Evolutionary conservation across 2,329 filamentous ascomycete species (phyloP), one percentile per base, ranked within the genome.

Genomic region (Diaporthe citriasiana): DNA sequence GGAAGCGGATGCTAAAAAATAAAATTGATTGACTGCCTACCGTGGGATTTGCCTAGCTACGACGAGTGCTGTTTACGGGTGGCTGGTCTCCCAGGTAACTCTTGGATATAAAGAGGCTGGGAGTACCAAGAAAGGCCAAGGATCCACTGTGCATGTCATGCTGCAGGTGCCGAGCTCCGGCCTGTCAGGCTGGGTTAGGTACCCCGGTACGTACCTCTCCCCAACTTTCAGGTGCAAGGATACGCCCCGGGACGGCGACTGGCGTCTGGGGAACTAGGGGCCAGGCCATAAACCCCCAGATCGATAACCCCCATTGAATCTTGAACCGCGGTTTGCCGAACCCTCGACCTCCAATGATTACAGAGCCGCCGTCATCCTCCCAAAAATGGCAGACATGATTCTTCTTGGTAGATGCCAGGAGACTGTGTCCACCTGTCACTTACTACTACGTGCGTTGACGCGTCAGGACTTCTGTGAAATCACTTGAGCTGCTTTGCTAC

Each of bases 1-100:
- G 25, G 53, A 70, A 33, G 45, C 53, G 27, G 30, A 7, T 60
- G 53, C 65, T 59, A 55, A 59, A 71, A 63, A 63, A 45, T 30
- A 45, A 63, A 70, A 69, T 69, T 47, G 19, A 71, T 63, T 53
- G 56, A 42, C 27, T 59, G 47, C 7, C 35, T 53, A 51, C 47
- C 4, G 47, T 60, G n/a, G 30, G 45, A 51, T 53, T 42, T 60
- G 40, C 30, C 71, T 22, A 12, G 60, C 27, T 35, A 13, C n/a
- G 22, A 19, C 22, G 60, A 25, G 27, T 51, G 63, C 42, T 75
- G 66, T 71, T 75, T 69, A 75, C 60, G 51, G 53, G 74, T 75
- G 74, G 74, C 74, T 75, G 74, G 74, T 75, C 68, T 63, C 72
- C 65, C 53, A 65, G 72, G 68, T 66, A 71, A 74, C 68, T 30